Evolutionary conservation across 2,329 filamentous ascomycete species (phyloP), one percentile per base, ranked within the genome.

Genomic region (Penicillium sp.): DNA sequence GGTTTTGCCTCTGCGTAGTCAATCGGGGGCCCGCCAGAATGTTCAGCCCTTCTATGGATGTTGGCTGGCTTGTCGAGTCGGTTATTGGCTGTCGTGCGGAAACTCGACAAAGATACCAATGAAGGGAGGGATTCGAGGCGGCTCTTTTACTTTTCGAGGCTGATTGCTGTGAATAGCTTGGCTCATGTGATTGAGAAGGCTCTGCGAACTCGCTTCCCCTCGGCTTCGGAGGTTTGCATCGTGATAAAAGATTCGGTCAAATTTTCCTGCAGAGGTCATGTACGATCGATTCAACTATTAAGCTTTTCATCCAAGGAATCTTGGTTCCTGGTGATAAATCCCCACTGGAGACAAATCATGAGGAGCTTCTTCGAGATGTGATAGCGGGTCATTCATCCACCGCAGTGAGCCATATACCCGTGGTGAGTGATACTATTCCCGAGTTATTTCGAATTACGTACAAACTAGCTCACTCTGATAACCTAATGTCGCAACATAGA

Each of bases 391-490:
- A 47, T 3, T 31, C n/a, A 6, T 15, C 15, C 5, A 31, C 22
- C 43, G n/a, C 20, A 25, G 15, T 39, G 15, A 45, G 5, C 5
- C 41, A 15, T 38, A 3, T 48, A 14, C 15, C 11, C 8, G 39
- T 14, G 12, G 25, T 3, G 7, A 31, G 7, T 31, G 31, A 17
- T 7, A 17, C 25, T 12, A 43, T 4, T 37, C 17, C 50, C 38
- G 39, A 57, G 54, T 42, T 43, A 57, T 57, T 50, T 25, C 20
- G 11, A 31, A 49, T 55, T 55, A 55, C 50, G 34, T 58, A 38
- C 48, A 25, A 14, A 17, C 1, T 14, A 20, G 48, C 37, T 17
- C 37, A 15, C n/a, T 20, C 7, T 15, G n/a, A 12, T 15, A 49
- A 22, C 28, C 14, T 14, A 15, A 14, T 39, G 25, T 10, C 4